Evolutionary conservation across 257 asterid genomes (phyloP).

Genomic region (Capsicum chinense): DNA sequence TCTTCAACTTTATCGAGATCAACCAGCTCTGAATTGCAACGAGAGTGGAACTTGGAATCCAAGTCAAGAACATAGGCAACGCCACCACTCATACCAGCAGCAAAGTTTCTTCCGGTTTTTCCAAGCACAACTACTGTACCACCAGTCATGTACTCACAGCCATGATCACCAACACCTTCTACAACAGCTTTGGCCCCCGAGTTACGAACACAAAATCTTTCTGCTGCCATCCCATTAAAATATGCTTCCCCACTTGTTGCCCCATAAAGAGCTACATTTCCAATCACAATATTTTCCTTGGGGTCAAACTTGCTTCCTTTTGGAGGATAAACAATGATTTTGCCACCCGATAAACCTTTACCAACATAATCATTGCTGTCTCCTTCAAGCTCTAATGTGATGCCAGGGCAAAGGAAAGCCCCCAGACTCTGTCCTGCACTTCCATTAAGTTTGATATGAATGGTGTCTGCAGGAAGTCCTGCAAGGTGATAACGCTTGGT

Average conservation of each 20-base stretch:
- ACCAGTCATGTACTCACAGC: slow-evolving; percentile 99
- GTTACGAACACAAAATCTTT: slow-evolving; percentile 95
- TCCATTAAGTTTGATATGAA: slow-evolving; percentile 85
- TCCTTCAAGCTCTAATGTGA: slow-evolving; percentile 96
- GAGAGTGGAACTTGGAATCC: slow-evolving; percentile 68
- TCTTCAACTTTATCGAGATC: slow-evolving; percentile 92
- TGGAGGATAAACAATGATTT: slow-evolving; percentile 89
- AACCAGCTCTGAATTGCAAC: slow-evolving; percentile 87
- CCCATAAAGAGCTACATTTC: slow-evolving; percentile 97
- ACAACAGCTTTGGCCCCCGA: slow-evolving; percentile 97
- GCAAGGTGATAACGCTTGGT: slow-evolving; percentile 72
- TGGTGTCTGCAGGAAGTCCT: slow-evolving; percentile 87
- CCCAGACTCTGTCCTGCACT: slow-evolving; percentile 99
- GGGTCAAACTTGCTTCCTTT: slow-evolving; percentile 86
- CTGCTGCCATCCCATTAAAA: slow-evolving; percentile 99
- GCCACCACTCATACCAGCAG: slow-evolving; percentile 99
- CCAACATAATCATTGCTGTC: slow-evolving; percentile 99
- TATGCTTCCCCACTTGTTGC: slow-evolving; percentile 96
- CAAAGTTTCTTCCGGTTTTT: slow-evolving; percentile 92
- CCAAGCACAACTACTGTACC: slow-evolving; percentile 93
- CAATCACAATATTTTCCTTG: slow-evolving; percentile 91
- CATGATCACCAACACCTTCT: slow-evolving; percentile 99
- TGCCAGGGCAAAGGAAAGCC: slow-evolving; percentile 94
- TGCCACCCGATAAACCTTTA: slow-evolving; percentile 97
- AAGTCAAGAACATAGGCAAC: slow-evolving; percentile 87